Percentiles rank a stretch among this genome's conserved stretches.
These are phyloP conservation scores for Aspergillus sp. DNA, from an alignment of 2,329 filamentous ascomycete genomes.

Conservation along the genomic window DNA sequence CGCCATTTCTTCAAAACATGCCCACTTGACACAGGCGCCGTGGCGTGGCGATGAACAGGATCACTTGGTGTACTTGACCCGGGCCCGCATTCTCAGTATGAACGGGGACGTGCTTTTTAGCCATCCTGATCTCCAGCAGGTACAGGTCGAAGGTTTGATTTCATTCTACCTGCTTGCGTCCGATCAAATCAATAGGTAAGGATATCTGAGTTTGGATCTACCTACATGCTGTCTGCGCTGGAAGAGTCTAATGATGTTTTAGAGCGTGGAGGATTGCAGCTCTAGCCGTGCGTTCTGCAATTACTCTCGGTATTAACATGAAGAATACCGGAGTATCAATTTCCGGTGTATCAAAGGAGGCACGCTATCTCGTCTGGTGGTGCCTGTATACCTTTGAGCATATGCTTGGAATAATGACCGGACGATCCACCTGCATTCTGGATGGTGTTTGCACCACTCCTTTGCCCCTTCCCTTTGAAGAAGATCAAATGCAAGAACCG, in stretches of 20 bases:
- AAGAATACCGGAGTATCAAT: conserved; percentile 36
- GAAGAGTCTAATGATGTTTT: conserved; percentile 1
- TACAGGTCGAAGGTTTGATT: conserved; percentile 40
- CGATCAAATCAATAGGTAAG: conserved; percentile 42
- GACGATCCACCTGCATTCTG: conserved; percentile 37
- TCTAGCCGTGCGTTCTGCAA: conserved; percentile 38
- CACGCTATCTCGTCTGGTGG: conserved; percentile 45
- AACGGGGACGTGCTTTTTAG: conserved; percentile 39
- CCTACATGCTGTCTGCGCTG: neutral
- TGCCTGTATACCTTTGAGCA: conserved; percentile 42
- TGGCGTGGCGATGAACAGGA: conserved; percentile 40
- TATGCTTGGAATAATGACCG: conserved; percentile 43
- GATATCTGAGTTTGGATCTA: neutral
- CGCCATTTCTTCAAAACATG: conserved; percentile 40
- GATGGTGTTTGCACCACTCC: conserved; percentile 41
- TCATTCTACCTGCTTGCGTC: conserved; percentile 40
- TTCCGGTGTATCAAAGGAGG: conserved; percentile 37
- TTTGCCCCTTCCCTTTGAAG: conserved; percentile 37
- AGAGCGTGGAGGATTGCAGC: conserved; percentile 41
- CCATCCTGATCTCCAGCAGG: conserved; percentile 42
- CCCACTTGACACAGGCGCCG: conserved; percentile 37
- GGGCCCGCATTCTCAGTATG: conserved; percentile 40
- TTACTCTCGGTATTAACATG: conserved; percentile 42
- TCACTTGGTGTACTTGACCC: conserved; percentile 40
- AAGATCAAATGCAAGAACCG: conserved; percentile 32